Conservation (phyloP, 139 green algal genomes). For the Axilococcus clingmanii region DNA sequence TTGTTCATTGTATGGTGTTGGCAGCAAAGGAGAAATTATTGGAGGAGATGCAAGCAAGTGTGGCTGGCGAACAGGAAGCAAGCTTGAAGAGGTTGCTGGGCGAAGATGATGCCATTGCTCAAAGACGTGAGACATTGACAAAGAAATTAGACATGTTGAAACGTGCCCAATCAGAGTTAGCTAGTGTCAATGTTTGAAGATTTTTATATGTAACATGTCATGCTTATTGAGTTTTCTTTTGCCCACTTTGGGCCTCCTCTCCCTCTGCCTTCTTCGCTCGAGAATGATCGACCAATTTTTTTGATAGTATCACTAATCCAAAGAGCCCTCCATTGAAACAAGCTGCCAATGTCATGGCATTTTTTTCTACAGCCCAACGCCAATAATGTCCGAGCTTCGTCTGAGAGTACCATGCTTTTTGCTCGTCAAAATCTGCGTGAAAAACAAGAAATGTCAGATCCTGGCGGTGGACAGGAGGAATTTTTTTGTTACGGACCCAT, state of each 20-base stretch:
- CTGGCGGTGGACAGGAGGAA: too few relatives aligned
- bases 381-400: constrained; percentile 7
- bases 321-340: constrained; percentile 8
- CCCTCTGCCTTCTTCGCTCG: background rate
- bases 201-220: constrained; percentile 6
- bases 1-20: constrained; percentile 78
- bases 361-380: background rate
- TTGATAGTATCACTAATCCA: background rate
- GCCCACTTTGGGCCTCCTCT: background rate
- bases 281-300: background rate
- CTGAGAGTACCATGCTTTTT: constrained; percentile 4
- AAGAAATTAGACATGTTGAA: constrained; percentile 38
- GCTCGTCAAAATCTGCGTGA: constrained; percentile 1
- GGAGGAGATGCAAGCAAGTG: constrained; percentile 55
- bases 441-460: background rate
- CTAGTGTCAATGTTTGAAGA: constrained; percentile 19
- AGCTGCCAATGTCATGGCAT: constrained; percentile 5
- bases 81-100: constrained; percentile 66
- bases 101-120: constrained; percentile 71
- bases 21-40: constrained; percentile 69
- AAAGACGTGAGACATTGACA: constrained; percentile 38
- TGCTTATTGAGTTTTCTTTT: background rate
- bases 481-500: too few relatives aligned
- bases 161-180: constrained; percentile 28
- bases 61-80: constrained; percentile 67